These are phyloP conservation scores for Dendrobium catenatum DNA, from an alignment of 106 monocot species.

Conservation along the genomic window DNA sequence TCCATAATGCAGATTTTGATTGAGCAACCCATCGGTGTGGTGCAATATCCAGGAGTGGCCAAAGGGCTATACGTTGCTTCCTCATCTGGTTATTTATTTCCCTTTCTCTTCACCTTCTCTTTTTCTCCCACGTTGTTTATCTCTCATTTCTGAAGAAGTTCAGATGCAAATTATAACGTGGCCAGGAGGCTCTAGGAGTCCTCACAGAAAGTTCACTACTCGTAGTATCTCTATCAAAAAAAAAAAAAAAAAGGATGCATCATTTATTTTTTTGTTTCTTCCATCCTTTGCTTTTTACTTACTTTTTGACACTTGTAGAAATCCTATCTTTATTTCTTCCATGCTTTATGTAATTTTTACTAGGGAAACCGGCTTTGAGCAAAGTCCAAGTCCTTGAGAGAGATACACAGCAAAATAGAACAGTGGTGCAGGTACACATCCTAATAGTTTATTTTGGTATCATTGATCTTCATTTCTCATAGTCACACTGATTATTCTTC, in stretches of 20 bases:
- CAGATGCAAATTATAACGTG: background rate
- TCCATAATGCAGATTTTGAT: constrained; percentile 38
- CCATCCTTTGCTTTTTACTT: background rate
- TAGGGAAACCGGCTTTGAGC: constrained; percentile 85
- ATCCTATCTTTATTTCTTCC: background rate
- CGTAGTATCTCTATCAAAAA: background rate
- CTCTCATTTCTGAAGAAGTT: background rate
- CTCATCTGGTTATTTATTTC: constrained; percentile 40
- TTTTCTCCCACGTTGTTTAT: background rate
- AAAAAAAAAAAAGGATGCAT: background rate
- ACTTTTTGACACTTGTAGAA: background rate
- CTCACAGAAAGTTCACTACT: background rate
- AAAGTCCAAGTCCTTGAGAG: constrained; percentile 74
- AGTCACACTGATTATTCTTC: background rate
- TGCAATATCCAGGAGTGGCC: constrained; percentile 81
- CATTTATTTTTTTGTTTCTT: background rate
- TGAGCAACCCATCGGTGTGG: constrained; percentile 67
- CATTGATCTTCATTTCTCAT: constrained; percentile 1
- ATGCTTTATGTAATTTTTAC: constrained; percentile 3
- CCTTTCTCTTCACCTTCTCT: background rate
- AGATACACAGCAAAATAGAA: constrained; percentile 33
- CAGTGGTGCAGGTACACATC: constrained; percentile 59
- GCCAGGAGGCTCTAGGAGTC: background rate
- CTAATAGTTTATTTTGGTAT: background rate
- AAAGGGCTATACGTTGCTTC: constrained; percentile 80